Percentiles rank a stretch among this genome's conserved stretches.
Conservation (phyloP, 768 basidiomycete genomes). For the Sutorius australiensis region DNA sequence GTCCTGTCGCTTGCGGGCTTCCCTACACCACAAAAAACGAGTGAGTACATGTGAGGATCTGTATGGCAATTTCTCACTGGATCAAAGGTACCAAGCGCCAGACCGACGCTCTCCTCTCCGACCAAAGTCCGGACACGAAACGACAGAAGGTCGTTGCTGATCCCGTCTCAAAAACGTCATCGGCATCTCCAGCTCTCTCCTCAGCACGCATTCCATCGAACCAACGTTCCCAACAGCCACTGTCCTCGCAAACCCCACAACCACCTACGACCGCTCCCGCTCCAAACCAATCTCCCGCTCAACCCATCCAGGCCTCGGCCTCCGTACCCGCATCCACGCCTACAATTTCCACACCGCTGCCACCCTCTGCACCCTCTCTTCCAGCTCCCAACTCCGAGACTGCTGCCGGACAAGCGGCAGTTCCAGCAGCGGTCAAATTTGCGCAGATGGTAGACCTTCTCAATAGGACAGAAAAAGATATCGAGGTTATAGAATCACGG, state of each 20-base stretch:
- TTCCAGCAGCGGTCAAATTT: slow-evolving; percentile 11
- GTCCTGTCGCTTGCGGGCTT: slow-evolving; percentile 47
- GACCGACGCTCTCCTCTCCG: slow-evolving; percentile 34
- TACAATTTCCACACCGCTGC: slow-evolving; percentile 4
- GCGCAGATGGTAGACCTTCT: slow-evolving; percentile 25
- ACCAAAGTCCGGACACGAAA: slow-evolving; percentile 45
- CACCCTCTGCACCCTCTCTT: slow-evolving; percentile 7
- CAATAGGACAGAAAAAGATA: slow-evolving; percentile 13
- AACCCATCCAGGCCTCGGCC: slow-evolving; percentile 2
- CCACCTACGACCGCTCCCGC: slow-evolving; percentile 4
- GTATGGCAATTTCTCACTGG: slow-evolving; percentile 10
- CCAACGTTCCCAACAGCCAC: slow-evolving; percentile 20
- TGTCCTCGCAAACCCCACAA: slow-evolving; percentile 19
- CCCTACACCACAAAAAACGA: slow-evolving; percentile 31
- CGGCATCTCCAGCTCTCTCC: slow-evolving; percentile 21
- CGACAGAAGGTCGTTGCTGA: slow-evolving; percentile 27
- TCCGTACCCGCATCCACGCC: slow-evolving; percentile 8
- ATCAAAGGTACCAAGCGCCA: slow-evolving; percentile 40
- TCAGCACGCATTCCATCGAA: slow-evolving; percentile 20
- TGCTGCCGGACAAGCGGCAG: slow-evolving; percentile 16
- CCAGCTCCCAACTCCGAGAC: neutral
- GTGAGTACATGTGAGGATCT: slow-evolving; percentile 20
- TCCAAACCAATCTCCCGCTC: slow-evolving; percentile 9
- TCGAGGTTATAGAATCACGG: slow-evolving; percentile 12
- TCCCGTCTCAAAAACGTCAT: slow-evolving; percentile 14